phyloP scores from a whole-genome alignment of 768 basidiomycete genomes.

The Amanita pallidorosea region DNA sequence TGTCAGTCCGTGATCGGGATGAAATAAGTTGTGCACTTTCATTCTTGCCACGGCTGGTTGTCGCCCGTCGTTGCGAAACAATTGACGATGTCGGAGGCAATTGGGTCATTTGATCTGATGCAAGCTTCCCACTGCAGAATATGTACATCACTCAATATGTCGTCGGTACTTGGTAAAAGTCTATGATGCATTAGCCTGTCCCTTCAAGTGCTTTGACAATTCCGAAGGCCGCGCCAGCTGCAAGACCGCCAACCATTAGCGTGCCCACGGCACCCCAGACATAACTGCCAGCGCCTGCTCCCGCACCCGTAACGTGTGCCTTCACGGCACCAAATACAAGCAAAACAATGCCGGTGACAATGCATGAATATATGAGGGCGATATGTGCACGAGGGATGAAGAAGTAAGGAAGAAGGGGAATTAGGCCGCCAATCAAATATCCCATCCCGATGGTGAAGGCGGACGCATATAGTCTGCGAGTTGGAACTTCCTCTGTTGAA shows the following conservation, averaged over 20 bases:
- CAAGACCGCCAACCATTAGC: constrained; percentile 80
- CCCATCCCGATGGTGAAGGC: constrained; percentile 94
- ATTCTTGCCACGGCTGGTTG: not conserved
- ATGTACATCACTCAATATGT: too few relatives aligned
- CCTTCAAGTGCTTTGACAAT: constrained; percentile 40
- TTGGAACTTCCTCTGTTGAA: constrained; percentile 75
- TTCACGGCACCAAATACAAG: constrained; percentile 90
- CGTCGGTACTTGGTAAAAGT: not conserved
- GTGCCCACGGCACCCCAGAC: constrained; percentile 84
- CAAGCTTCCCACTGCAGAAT: too few relatives aligned
- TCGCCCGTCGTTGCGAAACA: not conserved
- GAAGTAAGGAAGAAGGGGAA: constrained; percentile 91
- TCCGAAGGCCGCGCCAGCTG: constrained; percentile 61
- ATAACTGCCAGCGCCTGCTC: constrained; percentile 54
- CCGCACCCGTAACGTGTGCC: constrained; percentile 79
- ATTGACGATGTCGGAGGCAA: too few relatives aligned
- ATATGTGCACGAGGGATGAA: constrained; percentile 64
- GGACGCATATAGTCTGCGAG: constrained; percentile 73
- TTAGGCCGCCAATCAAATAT: constrained; percentile 86
- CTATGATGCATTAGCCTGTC: constrained; percentile 4
- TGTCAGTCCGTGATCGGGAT: not conserved
- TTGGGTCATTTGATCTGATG: too few relatives aligned
- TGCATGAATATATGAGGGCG: constrained; percentile 60
- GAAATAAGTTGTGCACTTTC: not conserved
- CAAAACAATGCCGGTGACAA: constrained; percentile 78